Evolutionary conservation across 805 yeast genomes (phyloP).

Genomic region (Metschnikowia lochheadii): DNA sequence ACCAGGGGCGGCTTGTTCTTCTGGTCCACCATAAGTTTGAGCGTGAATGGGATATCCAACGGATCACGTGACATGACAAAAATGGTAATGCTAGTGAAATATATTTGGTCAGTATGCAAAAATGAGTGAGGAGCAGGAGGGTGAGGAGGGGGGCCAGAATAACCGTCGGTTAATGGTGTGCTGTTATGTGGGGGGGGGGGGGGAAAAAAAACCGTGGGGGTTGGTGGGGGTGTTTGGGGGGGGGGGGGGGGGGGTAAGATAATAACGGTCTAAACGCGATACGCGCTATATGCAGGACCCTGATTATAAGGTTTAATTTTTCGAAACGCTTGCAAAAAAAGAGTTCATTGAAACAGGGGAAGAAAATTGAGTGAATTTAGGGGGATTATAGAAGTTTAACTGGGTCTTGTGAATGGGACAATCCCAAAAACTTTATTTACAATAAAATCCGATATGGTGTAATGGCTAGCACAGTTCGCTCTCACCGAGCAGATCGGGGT

Average conservation of each 20-base stretch:
- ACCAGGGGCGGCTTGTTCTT: not conserved
- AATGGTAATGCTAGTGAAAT: too few species aligned
- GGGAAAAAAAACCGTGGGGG: too few species aligned
- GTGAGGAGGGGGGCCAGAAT: too few species aligned
- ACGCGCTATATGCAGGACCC: not conserved
- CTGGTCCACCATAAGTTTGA: slow-evolving; percentile 7
- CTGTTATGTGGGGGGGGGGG: not conserved
- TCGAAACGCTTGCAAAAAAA: too few species aligned
- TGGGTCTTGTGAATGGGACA: not conserved
- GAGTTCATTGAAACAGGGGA: too few species aligned
- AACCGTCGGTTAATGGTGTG: not conserved
- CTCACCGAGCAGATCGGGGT: slow-evolving; percentile 23
- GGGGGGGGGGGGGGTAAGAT: not conserved
- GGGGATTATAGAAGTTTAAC: too few species aligned
- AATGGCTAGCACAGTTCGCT: slow-evolving; percentile 21
- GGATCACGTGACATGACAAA: not conserved
- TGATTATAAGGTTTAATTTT: too few species aligned
- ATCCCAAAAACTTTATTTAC: not conserved
- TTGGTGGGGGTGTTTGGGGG: too few species aligned
- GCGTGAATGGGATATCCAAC: slow-evolving; percentile 11
- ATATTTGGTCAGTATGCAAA: too few species aligned
- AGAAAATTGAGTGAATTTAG: too few species aligned
- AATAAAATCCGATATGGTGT: slow-evolving; percentile 16
- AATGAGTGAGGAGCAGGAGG: too few species aligned
- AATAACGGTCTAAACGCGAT: not conserved